Evolutionary conservation across 2,329 filamentous ascomycete species (phyloP).

Genomic region (Pyrenophora graminea): DNA sequence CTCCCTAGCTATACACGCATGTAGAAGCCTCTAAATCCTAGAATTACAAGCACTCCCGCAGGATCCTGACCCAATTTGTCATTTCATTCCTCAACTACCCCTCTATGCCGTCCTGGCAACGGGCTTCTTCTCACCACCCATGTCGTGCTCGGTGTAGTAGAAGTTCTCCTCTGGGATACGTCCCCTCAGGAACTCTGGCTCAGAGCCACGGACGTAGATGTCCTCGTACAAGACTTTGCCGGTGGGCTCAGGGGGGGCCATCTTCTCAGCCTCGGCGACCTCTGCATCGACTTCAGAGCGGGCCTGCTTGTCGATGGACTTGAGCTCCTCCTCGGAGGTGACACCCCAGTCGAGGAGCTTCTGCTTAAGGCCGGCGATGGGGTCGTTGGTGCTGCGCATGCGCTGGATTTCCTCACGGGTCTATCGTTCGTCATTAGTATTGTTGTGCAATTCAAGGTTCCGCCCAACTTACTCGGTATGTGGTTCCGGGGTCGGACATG

Average conservation of each 20-base stretch:
- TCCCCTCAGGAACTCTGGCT: constrained; percentile 86
- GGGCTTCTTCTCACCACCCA: constrained; percentile 39
- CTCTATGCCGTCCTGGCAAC: constrained; percentile 40
- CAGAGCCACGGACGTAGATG: constrained; percentile 86
- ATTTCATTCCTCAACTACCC: constrained; percentile 1
- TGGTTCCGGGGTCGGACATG: constrained; percentile 99
- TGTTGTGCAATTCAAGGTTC: neutral
- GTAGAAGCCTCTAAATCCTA: constrained; percentile 27
- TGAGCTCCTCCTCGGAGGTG: constrained; percentile 90
- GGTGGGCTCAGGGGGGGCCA: constrained; percentile 77
- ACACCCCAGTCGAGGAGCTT: constrained; percentile 97
- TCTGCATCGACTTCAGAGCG: constrained; percentile 83
- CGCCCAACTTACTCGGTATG: constrained; percentile 69
- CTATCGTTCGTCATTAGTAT: constrained; percentile 34
- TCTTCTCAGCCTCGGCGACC: constrained; percentile 87
- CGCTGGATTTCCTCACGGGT: constrained; percentile 99
- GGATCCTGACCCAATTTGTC: neutral
- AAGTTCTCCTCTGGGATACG: constrained; percentile 90
- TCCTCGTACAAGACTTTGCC: constrained; percentile 90
- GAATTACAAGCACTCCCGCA: constrained; percentile 27
- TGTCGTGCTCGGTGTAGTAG: constrained; percentile 63
- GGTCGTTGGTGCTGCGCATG: constrained; percentile 98
- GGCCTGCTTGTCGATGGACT: constrained; percentile 92
- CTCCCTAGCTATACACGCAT: constrained; percentile 18
- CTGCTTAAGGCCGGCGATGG: constrained; percentile 96